These are phyloP conservation scores for Globisporangium paddicum DNA, from an alignment of 352 stramenopile genomes.

Conservation along the genomic window DNA sequence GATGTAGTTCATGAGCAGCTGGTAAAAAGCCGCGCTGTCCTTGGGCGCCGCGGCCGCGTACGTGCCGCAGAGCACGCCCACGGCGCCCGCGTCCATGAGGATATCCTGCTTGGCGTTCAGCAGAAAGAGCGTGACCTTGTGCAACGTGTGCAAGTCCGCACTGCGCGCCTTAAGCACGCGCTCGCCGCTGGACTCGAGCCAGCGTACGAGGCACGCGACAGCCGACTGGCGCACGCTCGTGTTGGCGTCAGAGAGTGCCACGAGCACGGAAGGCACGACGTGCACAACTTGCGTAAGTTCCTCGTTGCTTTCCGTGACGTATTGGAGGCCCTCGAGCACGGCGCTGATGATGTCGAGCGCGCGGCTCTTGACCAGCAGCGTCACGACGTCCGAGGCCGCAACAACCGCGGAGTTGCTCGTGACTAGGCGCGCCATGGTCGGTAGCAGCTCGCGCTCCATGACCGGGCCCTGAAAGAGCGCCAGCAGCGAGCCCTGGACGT, in stretches of 20 bases:
- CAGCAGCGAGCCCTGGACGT: slow-evolving; percentile 48
- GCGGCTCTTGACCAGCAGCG: slow-evolving; percentile 50
- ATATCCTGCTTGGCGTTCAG: slow-evolving; percentile 71
- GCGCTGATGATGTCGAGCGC: slow-evolving; percentile 64
- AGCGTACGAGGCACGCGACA: slow-evolving; percentile 53
- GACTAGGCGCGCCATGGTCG: slow-evolving; percentile 54
- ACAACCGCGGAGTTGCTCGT: slow-evolving; percentile 15
- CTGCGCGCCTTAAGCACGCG: slow-evolving; percentile 16
- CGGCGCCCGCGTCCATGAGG: slow-evolving; percentile 59
- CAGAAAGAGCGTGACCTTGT: slow-evolving; percentile 35
- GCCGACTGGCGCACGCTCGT: slow-evolving; percentile 56
- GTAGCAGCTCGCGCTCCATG: slow-evolving; percentile 48
- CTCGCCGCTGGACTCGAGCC: slow-evolving; percentile 28
- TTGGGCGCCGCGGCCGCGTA: slow-evolving; percentile 22
- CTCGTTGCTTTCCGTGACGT: slow-evolving; percentile 27
- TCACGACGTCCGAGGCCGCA: slow-evolving; percentile 30
- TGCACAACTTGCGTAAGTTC: slow-evolving; percentile 41
- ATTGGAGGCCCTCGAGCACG: slow-evolving; percentile 46
- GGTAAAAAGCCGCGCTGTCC: slow-evolving; percentile 33
- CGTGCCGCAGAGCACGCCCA: slow-evolving; percentile 44
- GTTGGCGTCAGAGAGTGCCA: slow-evolving; percentile 50
- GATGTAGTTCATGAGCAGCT: slow-evolving; percentile 47
- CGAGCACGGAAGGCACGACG: slow-evolving; percentile 56
- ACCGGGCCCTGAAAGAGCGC: slow-evolving; percentile 41
- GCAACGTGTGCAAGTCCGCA: slow-evolving; percentile 26